Base-by-base conservation (phyloP, 2,329 filamentous ascomycete genomes). In the Fusarium sp. region DNA sequence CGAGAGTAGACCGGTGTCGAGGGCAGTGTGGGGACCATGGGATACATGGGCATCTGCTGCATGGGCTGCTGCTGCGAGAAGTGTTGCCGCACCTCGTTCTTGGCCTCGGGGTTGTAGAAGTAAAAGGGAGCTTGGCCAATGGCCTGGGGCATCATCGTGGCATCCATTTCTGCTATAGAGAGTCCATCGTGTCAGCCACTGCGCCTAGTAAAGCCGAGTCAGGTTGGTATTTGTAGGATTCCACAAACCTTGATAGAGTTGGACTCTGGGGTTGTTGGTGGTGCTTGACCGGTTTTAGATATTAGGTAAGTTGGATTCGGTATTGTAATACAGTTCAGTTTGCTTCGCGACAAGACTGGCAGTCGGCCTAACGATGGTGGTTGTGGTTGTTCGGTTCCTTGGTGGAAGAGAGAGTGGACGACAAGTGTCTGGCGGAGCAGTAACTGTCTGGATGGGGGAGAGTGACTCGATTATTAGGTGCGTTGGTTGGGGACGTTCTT, bases 21-120 rank as follows among this genome's bases (percentile, higher is more conserved):
- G 20, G 90, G 89, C 78, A 92, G 83, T n/a, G 87, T 85, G 50
- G 88, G 87, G 66, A 90, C 85, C 63, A 88, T 82, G 67, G 87
- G 88, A 77, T 88, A 90, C 81, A 89, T 85, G 72, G 83, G 83
- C 80, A 86, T 84, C 76, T 87, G 87, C 71, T 84, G 85, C 70
- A 78, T 75, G 68, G 85, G 84, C 70, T 89, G 90, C 81, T 90
- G 89, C 71, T 90, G 89, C 74, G 85, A 83, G 86, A 94, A 95
- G 84, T 94, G 72, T 84, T 95, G 93, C 79, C 92, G 89, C 79
- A 89, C 89, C 81, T 95, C 93, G 72, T 90, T 87, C 82, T 90
- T 91, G 74, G 92, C 88, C 77, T 96, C 93, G 75, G 93, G 91
- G 79, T 91, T 92, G 87, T 96, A 97, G 88, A 95, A 96, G 89